Conservation (phyloP, 1,284 basidiomycete genomes). For the Rhodotorula sp. region DNA sequence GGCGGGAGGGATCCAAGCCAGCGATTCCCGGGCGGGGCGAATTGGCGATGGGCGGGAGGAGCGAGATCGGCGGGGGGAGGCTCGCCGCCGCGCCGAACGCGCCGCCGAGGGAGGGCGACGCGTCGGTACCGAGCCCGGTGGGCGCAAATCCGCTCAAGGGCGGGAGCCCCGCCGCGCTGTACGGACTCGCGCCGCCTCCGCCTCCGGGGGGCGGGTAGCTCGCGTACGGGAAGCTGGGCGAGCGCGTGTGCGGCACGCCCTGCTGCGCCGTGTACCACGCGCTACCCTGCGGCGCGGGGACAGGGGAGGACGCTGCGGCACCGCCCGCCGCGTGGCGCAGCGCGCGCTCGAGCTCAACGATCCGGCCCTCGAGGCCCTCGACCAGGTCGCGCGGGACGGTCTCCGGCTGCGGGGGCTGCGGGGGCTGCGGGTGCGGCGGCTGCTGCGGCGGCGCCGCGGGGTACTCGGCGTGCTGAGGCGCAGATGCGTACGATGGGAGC, state of each 20-base stretch:
- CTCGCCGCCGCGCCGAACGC: too few species aligned
- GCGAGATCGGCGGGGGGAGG: conserved; percentile 17
- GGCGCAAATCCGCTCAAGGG: too few species aligned
- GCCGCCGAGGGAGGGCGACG: too few species aligned
- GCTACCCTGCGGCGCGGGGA: background rate
- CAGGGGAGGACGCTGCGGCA: background rate
- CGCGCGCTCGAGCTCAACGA: conserved; percentile 20
- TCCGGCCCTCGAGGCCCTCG: background rate
- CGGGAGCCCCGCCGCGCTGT: too few species aligned
- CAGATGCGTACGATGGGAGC: too few species aligned
- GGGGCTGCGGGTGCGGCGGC: background rate
- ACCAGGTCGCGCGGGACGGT: background rate
- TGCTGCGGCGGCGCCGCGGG: background rate
- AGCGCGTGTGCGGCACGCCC: conserved; percentile 10
- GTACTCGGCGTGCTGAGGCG: too few species aligned
- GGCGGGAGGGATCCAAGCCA: background rate
- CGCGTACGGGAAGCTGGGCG: conserved; percentile 17
- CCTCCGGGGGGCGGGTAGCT: background rate
- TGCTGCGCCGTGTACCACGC: conserved; percentile 1
- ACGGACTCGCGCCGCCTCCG: background rate
- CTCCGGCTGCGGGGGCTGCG: background rate
- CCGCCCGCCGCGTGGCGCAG: background rate
- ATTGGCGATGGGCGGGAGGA: conserved; percentile 1
- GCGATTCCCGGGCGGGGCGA: background rate
- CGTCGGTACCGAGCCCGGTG: too few species aligned